Evolutionary conservation across 1,139 yeast genomes (phyloP), one percentile per base, ranked within the genome.

Genomic region (Nadsonia starkeyi-henricii): DNA sequence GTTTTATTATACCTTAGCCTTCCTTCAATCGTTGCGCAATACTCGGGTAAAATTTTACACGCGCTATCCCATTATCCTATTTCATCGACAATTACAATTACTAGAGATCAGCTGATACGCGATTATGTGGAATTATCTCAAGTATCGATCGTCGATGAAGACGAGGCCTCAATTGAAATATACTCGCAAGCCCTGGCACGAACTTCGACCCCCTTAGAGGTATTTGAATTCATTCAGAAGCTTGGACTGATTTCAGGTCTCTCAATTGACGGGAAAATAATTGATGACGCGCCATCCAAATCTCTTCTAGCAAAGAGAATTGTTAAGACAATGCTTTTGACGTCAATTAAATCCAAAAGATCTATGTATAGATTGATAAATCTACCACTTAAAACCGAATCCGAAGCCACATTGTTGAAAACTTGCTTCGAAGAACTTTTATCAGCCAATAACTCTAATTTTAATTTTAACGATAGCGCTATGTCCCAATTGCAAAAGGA

Each of bases 1-100:
- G 60, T 57, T 2, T 47, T 59, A 20, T 37, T 48, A n/a, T 51
- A 54, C 26, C 52, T 58, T 20, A 52, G 56, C 36, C 57, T 57
- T 39, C 62, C 62, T 1, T 48, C 51, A 18, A 58, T 52, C 7
- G 45, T 53, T 26, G 53, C 57, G 2, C 55, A 55, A 3, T 58
- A 53, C 47, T 50, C 54, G 1, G 58, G 54, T 30, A 50, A 56
- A 37, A 50, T 58, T 17, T 47, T 58, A 28, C 51, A 52, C 13
- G 53, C 57, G 2, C 52, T 54, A 43, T 23, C 44, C n/a, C 18
- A 43, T 37, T 12, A 45, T 17, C 20, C 45, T 42, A 5, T 44
- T 36, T 19, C 48, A 51, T n/a, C 33, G 26, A 33, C 44, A 42
- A 20, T 42, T 30, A 41, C 42, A 13, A 36, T 45, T 8, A 20